Conservation (phyloP, 2,329 filamentous ascomycete species). For the Verticillium nubilum region DNA sequence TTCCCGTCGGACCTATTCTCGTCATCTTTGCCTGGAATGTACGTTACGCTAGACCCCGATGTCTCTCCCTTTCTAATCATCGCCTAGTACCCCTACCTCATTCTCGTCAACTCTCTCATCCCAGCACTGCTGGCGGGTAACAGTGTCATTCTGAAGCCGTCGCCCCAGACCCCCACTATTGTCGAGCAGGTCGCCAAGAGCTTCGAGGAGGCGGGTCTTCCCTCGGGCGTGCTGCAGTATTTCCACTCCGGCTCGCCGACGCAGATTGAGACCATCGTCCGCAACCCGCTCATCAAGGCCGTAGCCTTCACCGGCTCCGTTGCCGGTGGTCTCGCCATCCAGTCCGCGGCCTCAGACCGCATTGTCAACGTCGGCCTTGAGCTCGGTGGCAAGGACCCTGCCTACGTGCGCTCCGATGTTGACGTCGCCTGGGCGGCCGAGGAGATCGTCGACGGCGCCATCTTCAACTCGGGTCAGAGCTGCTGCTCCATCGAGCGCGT, state of each 20-base stretch:
- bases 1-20: constrained; percentile 80
- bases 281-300: constrained; percentile 68
- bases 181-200: constrained; percentile 76
- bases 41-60: constrained; percentile 28
- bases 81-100: constrained; percentile 83
- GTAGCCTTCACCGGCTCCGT: constrained; percentile 95
- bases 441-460: constrained; percentile 90
- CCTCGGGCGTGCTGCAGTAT: constrained; percentile 79
- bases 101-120: constrained; percentile 85
- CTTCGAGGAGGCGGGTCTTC: constrained; percentile 76
- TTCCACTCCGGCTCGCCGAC: constrained; percentile 81
- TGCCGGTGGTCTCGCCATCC: constrained; percentile 78
- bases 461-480: constrained; percentile 98
- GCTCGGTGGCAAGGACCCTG: constrained; percentile 91
- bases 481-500: constrained; percentile 91
- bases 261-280: constrained; percentile 72
- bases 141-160: constrained; percentile 89
- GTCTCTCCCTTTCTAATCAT: constrained; percentile 9
- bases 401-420: constrained; percentile 81
- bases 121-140: constrained; percentile 89
- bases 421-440: constrained; percentile 87
- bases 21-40: constrained; percentile 97
- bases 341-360: constrained; percentile 77
- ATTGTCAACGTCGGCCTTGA: constrained; percentile 84
- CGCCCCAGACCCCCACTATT: constrained; percentile 88